Evolutionary conservation across 208 protist genomes (phyloP), one percentile per base, ranked within the genome.

Genomic region (Acanthamoeba healyi): DNA sequence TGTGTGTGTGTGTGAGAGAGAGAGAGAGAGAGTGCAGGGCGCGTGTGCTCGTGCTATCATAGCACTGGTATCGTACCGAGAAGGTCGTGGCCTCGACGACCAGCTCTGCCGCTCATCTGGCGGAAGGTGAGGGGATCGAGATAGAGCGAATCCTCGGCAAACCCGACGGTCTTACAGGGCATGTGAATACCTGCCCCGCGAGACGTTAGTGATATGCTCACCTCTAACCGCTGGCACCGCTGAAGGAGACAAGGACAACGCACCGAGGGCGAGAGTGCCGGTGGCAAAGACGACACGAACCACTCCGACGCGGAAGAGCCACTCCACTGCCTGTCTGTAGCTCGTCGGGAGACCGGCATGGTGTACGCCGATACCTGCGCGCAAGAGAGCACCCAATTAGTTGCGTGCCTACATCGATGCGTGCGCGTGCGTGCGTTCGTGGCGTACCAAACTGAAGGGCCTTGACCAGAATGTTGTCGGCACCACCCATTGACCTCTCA

Each of bases 51-150:
- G n/a, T n/a, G n/a, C n/a, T n/a, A n/a, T n/a, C n/a, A 22, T 90
- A 56, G 49, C 54, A 22, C 19, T 74, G n/a, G 63, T 40, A 40
- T 89, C 17, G 15, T 95, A 65, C 38, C 87, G 56, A 98, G 95
- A 95, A 96, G 96, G 95, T 99, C 98, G 58, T 98, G 97, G n/a
- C 99, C 99, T 96, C 99, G 97, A 38, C 99, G 97, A 26, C 99
- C 99, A 26, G 99, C 98, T 94, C 99, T 97, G 56, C 99, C 99
- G 95, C 98, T 98, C 98, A 99, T 99, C 95, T 99, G 99, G 32
- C 98, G 97, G 94, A 98, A 99, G 86, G 98, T 97, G 51, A 98
- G 97, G 72, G 98, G 96, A 94, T 99, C 98, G 29, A 99, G 97
- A 92, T 98, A 96, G 46, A 98, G 96, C 82, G 97, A 96, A 92